Percentiles rank a stretch among this genome's conserved stretches.
Conservation (phyloP, 2,329 filamentous ascomycete species). For the Hortaea sp. region DNA sequence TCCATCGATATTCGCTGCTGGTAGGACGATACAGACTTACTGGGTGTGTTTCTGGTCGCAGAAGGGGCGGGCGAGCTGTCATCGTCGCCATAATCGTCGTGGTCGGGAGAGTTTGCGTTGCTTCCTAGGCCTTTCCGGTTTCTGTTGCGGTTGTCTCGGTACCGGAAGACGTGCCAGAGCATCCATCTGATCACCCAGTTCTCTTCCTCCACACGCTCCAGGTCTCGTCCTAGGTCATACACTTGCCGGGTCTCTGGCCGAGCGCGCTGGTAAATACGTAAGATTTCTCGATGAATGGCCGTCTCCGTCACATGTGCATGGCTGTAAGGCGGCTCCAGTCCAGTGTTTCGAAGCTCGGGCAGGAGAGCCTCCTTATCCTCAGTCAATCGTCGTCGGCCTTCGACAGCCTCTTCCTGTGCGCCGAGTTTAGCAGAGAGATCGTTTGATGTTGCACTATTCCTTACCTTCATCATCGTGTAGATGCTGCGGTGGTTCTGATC, state of each 20-base stretch:
- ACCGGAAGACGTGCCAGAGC: constrained; percentile 44
- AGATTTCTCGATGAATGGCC: constrained; percentile 35
- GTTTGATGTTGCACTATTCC: neutral
- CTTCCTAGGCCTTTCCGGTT: constrained; percentile 4
- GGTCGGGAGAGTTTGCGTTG: neutral
- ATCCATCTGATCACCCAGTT: constrained; percentile 45
- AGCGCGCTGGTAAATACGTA: constrained; percentile 32
- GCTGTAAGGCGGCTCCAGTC: constrained; percentile 31
- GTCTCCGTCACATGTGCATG: constrained; percentile 40
- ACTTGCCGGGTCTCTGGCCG: constrained; percentile 28
- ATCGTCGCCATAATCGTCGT: constrained; percentile 2
- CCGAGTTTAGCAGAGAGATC: too few species aligned
- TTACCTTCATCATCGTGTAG: constrained; percentile 37
- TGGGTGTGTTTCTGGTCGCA: neutral
- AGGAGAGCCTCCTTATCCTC: constrained; percentile 29
- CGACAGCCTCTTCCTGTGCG: constrained; percentile 32
- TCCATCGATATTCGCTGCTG: neutral
- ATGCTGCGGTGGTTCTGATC: constrained; percentile 25
- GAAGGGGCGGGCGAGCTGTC: neutral
- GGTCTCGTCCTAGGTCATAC: constrained; percentile 34
- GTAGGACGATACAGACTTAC: neutral
- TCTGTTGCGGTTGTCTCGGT: constrained; percentile 29
- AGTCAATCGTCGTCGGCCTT: constrained; percentile 33
- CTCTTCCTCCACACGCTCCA: constrained; percentile 32
- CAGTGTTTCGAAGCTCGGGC: constrained; percentile 23